Base-by-base conservation (phyloP, 2,329 filamentous ascomycete species). In the Botrytis deweyae region DNA sequence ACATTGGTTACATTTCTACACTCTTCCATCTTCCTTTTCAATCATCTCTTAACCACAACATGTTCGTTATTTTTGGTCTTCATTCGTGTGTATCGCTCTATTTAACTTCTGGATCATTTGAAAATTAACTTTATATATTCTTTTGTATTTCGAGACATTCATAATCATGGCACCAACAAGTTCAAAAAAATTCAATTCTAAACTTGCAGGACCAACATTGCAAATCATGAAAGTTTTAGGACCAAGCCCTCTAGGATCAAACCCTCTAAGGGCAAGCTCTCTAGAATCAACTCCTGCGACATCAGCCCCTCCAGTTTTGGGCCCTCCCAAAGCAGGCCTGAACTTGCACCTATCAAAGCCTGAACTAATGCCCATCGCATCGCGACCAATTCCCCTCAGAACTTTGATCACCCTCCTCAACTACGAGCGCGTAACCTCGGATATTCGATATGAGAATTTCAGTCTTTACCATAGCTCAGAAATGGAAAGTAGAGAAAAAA, bases 191-290 rank as follows among this genome's bases (percentile, higher is more conserved):
- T 38, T n/a, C 25, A 9, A 63, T 16, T 4, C 38, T 8, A n/a
- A 9, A 63, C 12, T 20, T 2, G 2, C 1, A 8, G 6, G 1
- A 18, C 14, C 7, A 29, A 29, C 3, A 18, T 7, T 3, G 7
- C 25, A 16, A 16, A 55, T 7, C 49, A 55, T n/a, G 5, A 5
- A 4, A 52, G 4, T 3, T 3, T 2, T n/a, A 14, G 25, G 25
- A 16, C 25, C 10, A 52, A 16, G 12, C 25, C 3, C 12, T 25
- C 25, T 52, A n/a, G 49, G 25, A 52, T 14, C 49, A 52, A 14
- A 52, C 25, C 49, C 49, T n/a, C 4, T 25, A 49, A 49, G 46
- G 22, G 22, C 22, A 49, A 25, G 46, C 4, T 55, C 49, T 55
- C 25, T 29, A 55, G 36, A 61, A 12, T 25, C 33, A 62, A 62